A percentile compares a stretch with the other conserved stretches of the same genome.
These are phyloP conservation scores for Cercospora sp. DNA, from an alignment of 2,329 filamentous ascomycete genomes.

Conservation along the genomic window DNA sequence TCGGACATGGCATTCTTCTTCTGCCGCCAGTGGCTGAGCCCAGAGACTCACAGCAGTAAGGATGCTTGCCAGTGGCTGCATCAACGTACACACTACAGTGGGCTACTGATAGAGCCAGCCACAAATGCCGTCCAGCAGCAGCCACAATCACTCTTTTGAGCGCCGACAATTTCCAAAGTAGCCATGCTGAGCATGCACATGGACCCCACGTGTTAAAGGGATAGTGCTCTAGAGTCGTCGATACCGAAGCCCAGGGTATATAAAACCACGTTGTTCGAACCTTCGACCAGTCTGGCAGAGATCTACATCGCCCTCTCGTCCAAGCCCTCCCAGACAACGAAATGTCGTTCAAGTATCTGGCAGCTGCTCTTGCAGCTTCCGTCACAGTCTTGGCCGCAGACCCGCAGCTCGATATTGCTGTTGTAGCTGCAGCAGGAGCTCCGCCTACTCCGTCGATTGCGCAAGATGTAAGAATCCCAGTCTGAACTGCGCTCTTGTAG, in stretches of 20 bases:
- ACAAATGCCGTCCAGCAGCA: not conserved
- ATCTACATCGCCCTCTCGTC: not conserved
- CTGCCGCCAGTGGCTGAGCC: not conserved
- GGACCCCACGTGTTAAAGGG: not conserved
- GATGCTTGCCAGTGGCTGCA: not conserved
- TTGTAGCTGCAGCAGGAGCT: constrained; percentile 14
- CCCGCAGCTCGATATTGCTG: constrained; percentile 15
- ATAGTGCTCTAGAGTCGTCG: not conserved
- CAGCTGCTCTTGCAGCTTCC: not conserved
- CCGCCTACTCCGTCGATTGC: constrained; percentile 13
- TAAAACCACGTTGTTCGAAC: not conserved
- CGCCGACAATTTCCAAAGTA: not conserved
- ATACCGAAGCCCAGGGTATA: not conserved
- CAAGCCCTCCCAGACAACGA: not conserved
- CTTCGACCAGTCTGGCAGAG: not conserved
- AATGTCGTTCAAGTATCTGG: not conserved
- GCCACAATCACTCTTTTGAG: not conserved
- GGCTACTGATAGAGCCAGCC: not conserved
- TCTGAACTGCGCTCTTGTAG: not conserved
- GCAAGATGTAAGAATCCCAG: not conserved
- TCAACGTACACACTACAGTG: not conserved
- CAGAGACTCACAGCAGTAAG: not conserved
- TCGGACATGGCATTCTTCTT: not conserved
- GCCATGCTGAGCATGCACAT: not conserved
- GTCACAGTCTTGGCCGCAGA: not conserved